Conservation (phyloP, 2,329 filamentous ascomycete species). For the Rugonectria rugulosa region DNA sequence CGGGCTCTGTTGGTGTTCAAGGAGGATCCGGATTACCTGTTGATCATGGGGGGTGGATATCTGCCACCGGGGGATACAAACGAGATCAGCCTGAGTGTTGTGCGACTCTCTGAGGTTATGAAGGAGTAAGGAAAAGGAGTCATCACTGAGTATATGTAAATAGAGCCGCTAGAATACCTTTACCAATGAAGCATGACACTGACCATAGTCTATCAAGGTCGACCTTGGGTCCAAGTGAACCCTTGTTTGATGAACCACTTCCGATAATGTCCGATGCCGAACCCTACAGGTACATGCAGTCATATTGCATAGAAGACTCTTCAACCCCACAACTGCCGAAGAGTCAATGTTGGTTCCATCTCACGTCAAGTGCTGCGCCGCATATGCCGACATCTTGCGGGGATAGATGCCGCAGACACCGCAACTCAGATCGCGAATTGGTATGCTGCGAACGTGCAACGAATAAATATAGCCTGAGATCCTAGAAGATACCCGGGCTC, state of each 20-base stretch:
- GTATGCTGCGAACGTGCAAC: not conserved
- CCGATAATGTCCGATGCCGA: too few relatives aligned
- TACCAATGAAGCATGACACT: too few relatives aligned
- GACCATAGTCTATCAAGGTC: too few relatives aligned
- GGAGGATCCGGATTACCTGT: conserved; percentile 42
- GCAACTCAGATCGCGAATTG: not conserved
- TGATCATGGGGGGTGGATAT: conserved; percentile 56
- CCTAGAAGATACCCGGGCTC: too few relatives aligned
- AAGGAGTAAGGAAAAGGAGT: conserved; percentile 25
- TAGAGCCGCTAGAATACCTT: not conserved
- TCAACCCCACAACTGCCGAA: not conserved
- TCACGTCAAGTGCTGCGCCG: not conserved
- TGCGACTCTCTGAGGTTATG: conserved; percentile 39
- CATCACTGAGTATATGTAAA: not conserved
- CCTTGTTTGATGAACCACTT: too few relatives aligned
- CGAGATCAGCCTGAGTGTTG: conserved; percentile 48
- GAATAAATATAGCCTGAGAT: too few relatives aligned
- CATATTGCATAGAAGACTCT: too few relatives aligned
- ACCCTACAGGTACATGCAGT: too few relatives aligned
- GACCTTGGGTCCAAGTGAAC: too few relatives aligned
- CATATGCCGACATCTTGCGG: not conserved
- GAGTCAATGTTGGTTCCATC: not conserved
- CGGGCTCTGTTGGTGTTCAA: conserved; percentile 47
- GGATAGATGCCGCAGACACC: conserved; percentile 9
- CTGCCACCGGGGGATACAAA: conserved; percentile 57